These are phyloP conservation scores for Myochromella boudieri DNA, from an alignment of 768 basidiomycete genomes.

Conservation along the genomic window DNA sequence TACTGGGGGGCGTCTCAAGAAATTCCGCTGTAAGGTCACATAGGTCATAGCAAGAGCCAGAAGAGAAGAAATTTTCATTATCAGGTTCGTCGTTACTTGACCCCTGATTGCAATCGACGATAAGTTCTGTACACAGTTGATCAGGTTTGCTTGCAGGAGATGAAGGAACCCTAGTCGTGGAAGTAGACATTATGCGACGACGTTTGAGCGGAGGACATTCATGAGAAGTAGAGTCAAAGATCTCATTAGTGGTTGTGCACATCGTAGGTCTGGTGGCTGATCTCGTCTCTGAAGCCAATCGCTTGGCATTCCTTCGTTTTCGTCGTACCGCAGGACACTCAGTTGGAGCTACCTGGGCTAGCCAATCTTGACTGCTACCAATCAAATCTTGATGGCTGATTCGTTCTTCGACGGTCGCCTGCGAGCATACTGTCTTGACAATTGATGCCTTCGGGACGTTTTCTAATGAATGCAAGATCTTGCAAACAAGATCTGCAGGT, in stretches of 20 bases:
- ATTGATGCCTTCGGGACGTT: neutral
- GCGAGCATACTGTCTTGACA: neutral
- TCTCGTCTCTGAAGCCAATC: slow-evolving; percentile 15
- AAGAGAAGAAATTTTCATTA: slow-evolving; percentile 16
- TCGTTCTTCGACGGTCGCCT: neutral
- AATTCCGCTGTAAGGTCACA: slow-evolving; percentile 4
- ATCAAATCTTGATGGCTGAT: neutral
- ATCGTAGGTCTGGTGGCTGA: slow-evolving; percentile 4
- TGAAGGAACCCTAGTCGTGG: neutral
- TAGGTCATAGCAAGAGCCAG: slow-evolving; percentile 17
- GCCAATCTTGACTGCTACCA: too few relatives aligned
- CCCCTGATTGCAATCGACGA: too few relatives aligned
- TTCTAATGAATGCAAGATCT: neutral
- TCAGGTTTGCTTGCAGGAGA: slow-evolving; percentile 8
- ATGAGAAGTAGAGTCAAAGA: neutral
- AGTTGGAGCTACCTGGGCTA: neutral
- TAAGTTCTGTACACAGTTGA: too few relatives aligned
- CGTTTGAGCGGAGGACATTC: neutral
- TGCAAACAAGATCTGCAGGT: neutral
- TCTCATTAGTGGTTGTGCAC: neutral
- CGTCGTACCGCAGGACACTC: neutral
- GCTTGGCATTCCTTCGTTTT: slow-evolving; percentile 15
- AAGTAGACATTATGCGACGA: neutral
- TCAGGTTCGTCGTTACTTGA: slow-evolving; percentile 15
- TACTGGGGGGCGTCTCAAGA: neutral